Conservation (phyloP, 1,139 yeast species). For the Geotrichum aggregatum region DNA sequence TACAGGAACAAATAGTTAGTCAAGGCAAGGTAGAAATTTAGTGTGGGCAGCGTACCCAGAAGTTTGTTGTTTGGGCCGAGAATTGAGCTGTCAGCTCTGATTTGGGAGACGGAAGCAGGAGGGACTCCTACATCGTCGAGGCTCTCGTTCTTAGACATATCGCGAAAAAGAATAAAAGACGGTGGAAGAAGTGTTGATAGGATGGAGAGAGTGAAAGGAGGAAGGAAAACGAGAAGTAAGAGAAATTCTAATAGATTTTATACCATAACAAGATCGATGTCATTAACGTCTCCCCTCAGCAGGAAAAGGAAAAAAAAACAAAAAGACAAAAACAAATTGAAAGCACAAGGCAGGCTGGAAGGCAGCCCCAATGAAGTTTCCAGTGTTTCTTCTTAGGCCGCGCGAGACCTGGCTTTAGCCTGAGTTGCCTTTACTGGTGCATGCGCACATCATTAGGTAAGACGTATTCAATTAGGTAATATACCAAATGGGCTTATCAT, state of each 20-base stretch:
- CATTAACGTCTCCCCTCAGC: not conserved
- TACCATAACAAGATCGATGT: not conserved
- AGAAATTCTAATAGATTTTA: not conserved
- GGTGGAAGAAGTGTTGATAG: not conserved
- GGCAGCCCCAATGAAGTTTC: not conserved
- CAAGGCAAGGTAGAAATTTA: not conserved
- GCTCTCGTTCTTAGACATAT: conserved; percentile 2
- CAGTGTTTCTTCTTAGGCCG: not conserved
- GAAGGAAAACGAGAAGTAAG: not conserved
- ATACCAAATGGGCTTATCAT: not conserved
- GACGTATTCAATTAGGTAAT: too few relatives aligned
- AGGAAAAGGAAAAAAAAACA: not conserved
- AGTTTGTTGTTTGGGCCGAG: conserved; percentile 42
- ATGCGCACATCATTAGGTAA: too few relatives aligned
- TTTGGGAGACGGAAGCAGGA: conserved; percentile 25
- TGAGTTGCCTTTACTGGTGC: too few relatives aligned
- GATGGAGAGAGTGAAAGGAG: not conserved
- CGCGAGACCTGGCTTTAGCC: not conserved
- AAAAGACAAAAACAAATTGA: not conserved
- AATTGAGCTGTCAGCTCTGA: conserved; percentile 40
- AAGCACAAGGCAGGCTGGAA: too few relatives aligned
- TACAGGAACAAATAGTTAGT: conserved; percentile 32
- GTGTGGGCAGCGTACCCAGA: conserved; percentile 35
- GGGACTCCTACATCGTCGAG: conserved; percentile 18
- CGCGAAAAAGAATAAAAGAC: not conserved